phyloP scores from a whole-genome alignment of 768 basidiomycete genomes.

The Fomitopsis pulvina region DNA sequence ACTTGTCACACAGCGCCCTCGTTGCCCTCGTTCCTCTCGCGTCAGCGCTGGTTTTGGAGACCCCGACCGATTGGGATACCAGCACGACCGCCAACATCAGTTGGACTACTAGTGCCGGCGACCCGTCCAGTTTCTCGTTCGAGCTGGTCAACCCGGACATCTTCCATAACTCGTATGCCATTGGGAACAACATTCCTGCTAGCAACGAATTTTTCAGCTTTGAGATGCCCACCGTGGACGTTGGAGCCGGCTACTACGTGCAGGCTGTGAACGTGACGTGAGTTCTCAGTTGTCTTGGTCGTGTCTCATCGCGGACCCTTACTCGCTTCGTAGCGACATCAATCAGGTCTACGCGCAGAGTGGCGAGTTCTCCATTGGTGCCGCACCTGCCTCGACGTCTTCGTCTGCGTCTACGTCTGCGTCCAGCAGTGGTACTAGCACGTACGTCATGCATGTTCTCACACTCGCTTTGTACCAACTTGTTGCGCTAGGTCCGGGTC shows the following conservation, averaged over 20 bases:
- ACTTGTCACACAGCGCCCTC: slow-evolving; percentile 28
- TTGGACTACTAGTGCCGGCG: slow-evolving; percentile 38
- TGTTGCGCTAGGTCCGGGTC: neutral
- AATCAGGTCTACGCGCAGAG: slow-evolving; percentile 35
- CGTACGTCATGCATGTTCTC: neutral
- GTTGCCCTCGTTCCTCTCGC: slow-evolving; percentile 38
- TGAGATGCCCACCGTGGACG: slow-evolving; percentile 37
- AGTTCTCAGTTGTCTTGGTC: neutral
- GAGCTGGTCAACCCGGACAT: slow-evolving; percentile 35
- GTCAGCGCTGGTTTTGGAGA: slow-evolving; percentile 25
- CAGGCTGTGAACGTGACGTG: slow-evolving; percentile 38
- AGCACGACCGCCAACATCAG: slow-evolving; percentile 32
- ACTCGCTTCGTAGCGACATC: slow-evolving; percentile 27
- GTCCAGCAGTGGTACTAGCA: neutral
- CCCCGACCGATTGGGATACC: slow-evolving; percentile 28
- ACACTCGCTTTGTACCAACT: neutral
- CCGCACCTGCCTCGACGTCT: slow-evolving; percentile 12
- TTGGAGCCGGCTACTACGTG: slow-evolving; percentile 43
- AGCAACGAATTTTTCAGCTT: slow-evolving; percentile 28
- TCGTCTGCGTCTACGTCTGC: slow-evolving; percentile 8
- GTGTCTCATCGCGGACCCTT: neutral
- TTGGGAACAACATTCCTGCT: slow-evolving; percentile 48
- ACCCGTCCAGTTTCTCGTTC: slow-evolving; percentile 39
- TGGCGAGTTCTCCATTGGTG: slow-evolving; percentile 36
- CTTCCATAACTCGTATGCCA: slow-evolving; percentile 49